Evolutionary conservation across 2,329 filamentous ascomycete species (phyloP).

Genomic region (Phialophora macrospora): DNA sequence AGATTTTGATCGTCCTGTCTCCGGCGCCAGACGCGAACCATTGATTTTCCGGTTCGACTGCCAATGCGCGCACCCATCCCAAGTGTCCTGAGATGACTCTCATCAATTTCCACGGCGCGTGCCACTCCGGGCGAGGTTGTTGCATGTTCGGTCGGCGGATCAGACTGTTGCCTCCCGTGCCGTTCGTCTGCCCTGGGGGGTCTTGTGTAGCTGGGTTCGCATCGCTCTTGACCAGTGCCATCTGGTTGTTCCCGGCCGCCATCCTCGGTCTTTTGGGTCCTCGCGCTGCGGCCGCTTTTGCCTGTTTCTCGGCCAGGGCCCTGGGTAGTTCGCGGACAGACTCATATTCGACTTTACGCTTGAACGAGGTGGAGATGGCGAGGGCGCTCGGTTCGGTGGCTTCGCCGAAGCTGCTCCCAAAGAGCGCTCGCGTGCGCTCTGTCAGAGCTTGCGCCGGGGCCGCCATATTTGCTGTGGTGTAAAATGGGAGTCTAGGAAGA

Average conservation of each 20-base stretch:
- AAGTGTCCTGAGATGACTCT: conserved; percentile 95
- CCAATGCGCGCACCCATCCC: conserved; percentile 88
- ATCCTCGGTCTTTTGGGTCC: conserved; percentile 67
- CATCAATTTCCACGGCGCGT: conserved; percentile 98
- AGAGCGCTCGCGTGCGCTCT: conserved; percentile 55
- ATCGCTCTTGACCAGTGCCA: conserved; percentile 65
- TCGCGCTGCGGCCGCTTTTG: conserved; percentile 64
- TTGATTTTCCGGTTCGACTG: conserved; percentile 93
- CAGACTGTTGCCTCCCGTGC: conserved; percentile 48
- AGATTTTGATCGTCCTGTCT: conserved; percentile 97
- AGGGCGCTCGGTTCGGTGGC: conserved; percentile 49
- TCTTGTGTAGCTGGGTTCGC: conserved; percentile 47
- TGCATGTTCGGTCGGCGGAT: conserved; percentile 67
- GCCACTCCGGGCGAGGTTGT: conserved; percentile 86
- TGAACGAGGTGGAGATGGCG: conserved; percentile 51
- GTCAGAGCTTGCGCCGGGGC: conserved; percentile 44
- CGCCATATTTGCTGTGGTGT: conserved; percentile 30
- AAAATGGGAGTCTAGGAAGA: background rate
- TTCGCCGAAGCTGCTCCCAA: conserved; percentile 54
- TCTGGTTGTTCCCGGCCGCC: conserved; percentile 63
- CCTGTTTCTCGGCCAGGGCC: conserved; percentile 78
- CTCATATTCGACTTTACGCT: conserved; percentile 70
- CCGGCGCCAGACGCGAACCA: conserved; percentile 97
- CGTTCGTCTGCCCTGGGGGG: conserved; percentile 42
- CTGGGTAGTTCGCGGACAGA: conserved; percentile 77